Evolutionary conservation across 352 stramenopile species (phyloP), one percentile per base, ranked within the genome.

Genomic region (Globisporangium echinulatum): DNA sequence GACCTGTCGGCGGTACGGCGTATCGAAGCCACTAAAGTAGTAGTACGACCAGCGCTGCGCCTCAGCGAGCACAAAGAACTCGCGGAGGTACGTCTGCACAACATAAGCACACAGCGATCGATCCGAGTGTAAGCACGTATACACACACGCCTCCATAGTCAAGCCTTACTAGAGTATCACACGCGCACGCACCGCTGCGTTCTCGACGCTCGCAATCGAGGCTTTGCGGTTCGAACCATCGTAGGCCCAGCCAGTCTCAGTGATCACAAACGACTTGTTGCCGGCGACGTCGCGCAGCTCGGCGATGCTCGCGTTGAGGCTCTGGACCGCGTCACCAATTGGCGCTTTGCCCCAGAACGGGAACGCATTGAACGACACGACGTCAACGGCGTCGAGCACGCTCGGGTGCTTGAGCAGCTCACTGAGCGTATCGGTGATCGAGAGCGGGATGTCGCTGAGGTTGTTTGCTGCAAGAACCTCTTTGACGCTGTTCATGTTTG

Each of bases 231-330:
- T 61, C 40, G 43, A 58, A 51, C 81, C 78, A 48, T 73, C 58
- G 42, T 67, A 77, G 4, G 78, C 67, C 81, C 81, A 90, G 13
- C 81, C 81, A 4, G 79, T 88, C 68, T 90, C 81, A n/a, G 70
- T 73, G 11, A 90, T 66, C 56, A 87, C 63, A n/a, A 88, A 72
- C 56, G 70, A 63, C 70, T 88, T 90, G 59, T 59, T 75, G 56
- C 75, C 71, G 13, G 60, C 58, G 17, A 43, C 59, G 14, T 74
- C 40, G 9, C 70, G 54, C 1, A 88, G 64, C 46, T 63, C 61
- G 33, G 67, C 52, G 59, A 82, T 75, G 47, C 78, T 76, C 54
- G 63, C 66, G 61, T 83, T 77, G 46, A 88, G 82, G 37, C 67
- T 60, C 17, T 67, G 59, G 11, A 67, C 72, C n/a, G 68, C 74